A percentile compares a stretch with the other conserved stretches of the same genome.
These are phyloP conservation scores for Lophium mytilinum DNA, from an alignment of 495 filamentous ascomycete genomes.

Conservation along the genomic window DNA sequence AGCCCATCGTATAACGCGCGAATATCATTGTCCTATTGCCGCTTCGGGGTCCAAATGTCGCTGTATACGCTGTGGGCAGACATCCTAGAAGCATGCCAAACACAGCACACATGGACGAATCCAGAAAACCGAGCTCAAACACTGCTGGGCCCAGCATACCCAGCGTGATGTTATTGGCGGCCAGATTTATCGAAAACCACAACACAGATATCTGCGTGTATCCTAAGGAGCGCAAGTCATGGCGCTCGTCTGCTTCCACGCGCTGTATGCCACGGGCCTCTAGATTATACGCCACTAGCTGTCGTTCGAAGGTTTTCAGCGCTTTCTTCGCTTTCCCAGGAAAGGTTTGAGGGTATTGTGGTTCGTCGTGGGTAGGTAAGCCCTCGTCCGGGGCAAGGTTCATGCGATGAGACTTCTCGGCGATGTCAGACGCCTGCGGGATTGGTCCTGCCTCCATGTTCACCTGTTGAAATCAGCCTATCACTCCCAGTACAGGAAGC, in stretches of 20 bases:
- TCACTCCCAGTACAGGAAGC: neutral
- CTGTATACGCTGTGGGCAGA: constrained; percentile 56
- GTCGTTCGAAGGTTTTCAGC: constrained; percentile 26
- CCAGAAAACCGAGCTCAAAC: constrained; percentile 60
- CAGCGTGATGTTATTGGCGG: constrained; percentile 67
- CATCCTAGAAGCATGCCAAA: constrained; percentile 52
- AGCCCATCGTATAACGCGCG: constrained; percentile 64
- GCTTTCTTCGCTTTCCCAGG: constrained; percentile 1
- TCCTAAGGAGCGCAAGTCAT: constrained; percentile 50
- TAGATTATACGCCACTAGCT: constrained; percentile 37
- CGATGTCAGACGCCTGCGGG: neutral
- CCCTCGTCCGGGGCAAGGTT: constrained; percentile 8
- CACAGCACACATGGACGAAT: constrained; percentile 56
- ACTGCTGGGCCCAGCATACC: constrained; percentile 62
- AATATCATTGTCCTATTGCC: constrained; percentile 69
- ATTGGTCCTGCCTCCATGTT: constrained; percentile 6
- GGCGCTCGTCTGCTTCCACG: constrained; percentile 51
- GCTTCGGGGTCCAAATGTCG: constrained; percentile 62
- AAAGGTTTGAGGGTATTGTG: neutral
- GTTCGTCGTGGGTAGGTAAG: constrained; percentile 6
- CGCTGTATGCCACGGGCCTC: constrained; percentile 64
- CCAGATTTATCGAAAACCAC: constrained; percentile 71
- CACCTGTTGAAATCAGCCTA: constrained; percentile 16
- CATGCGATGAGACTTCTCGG: constrained; percentile 20
- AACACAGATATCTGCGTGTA: constrained; percentile 59